Percentiles rank a stretch among this genome's conserved stretches.
Evolutionary conservation across 345 rosid genomes (phyloP).

Genomic region (Syzygium aromaticum): DNA sequence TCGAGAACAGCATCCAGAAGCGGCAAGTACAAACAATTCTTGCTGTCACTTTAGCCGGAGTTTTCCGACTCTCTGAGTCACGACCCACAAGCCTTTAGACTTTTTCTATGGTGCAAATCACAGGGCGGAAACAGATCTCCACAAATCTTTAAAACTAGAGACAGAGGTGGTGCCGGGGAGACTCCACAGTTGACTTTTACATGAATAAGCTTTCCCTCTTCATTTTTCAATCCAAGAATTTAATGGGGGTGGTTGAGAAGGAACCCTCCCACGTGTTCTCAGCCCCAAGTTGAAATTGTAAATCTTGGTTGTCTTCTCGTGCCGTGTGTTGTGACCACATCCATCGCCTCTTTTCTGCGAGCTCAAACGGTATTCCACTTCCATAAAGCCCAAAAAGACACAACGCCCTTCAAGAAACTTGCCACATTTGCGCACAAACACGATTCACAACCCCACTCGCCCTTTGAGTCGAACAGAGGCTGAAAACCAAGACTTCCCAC

Average conservation of each 20-base stretch:
- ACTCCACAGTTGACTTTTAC: not conserved
- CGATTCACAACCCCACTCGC: not conserved
- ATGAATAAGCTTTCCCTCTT: not conserved
- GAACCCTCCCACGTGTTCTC: not conserved
- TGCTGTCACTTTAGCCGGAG: not conserved
- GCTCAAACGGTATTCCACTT: not conserved
- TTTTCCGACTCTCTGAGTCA: not conserved
- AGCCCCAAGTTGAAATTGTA: not conserved
- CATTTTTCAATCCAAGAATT: not conserved
- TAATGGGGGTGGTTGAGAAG: not conserved
- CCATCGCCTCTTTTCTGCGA: not conserved
- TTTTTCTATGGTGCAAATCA: not conserved
- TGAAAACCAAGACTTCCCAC: not conserved
- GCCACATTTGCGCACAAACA: not conserved
- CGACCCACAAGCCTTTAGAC: not conserved
- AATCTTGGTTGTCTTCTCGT: not conserved
- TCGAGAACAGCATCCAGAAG: not conserved
- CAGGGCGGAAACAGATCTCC: not conserved
- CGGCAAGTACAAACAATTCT: not conserved
- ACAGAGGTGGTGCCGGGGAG: not conserved
- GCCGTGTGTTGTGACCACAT: not conserved
- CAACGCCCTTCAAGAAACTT: not conserved
- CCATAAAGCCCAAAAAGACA: not conserved
- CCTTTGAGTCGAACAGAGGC: not conserved
- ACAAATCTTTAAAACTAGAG: not conserved